Evolutionary conservation across 2,329 filamentous ascomycete genomes (phyloP).

Genomic region (Neoarthrinium moseri): DNA sequence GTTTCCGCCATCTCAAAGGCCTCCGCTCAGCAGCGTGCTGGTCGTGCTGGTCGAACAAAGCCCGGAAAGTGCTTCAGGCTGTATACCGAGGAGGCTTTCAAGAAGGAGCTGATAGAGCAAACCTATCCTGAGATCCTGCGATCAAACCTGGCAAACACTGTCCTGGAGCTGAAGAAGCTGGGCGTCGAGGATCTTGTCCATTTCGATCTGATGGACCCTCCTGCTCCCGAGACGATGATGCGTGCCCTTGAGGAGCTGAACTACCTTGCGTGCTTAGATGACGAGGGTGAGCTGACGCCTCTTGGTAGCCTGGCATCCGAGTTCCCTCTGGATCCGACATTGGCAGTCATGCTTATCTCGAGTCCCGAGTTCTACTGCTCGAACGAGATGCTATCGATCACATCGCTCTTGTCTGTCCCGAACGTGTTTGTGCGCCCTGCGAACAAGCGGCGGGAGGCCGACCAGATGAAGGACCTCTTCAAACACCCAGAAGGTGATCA

Average conservation of each 20-base stretch:
- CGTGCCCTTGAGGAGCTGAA: slow-evolving; percentile 95
- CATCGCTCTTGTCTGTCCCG: slow-evolving; percentile 88
- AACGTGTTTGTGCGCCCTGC: slow-evolving; percentile 91
- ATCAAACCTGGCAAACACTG: slow-evolving; percentile 92
- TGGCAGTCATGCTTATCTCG: slow-evolving; percentile 97
- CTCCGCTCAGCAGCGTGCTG: slow-evolving; percentile 93
- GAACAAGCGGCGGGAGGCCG: slow-evolving; percentile 81
- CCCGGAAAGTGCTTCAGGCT: slow-evolving; percentile 98
- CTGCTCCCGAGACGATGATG: slow-evolving; percentile 97
- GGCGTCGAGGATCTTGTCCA: slow-evolving; percentile 94
- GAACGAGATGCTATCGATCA: slow-evolving; percentile 95
- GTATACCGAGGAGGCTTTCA: slow-evolving; percentile 94
- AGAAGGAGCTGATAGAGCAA: slow-evolving; percentile 96
- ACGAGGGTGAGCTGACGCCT: slow-evolving; percentile 88
- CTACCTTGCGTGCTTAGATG: slow-evolving; percentile 93
- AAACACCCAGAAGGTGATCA: slow-evolving; percentile 93
- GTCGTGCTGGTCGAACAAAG: slow-evolving; percentile 97
- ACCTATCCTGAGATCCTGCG: slow-evolving; percentile 95
- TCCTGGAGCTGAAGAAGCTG: slow-evolving; percentile 95
- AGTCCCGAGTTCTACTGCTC: slow-evolving; percentile 98
- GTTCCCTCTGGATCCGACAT: slow-evolving; percentile 88
- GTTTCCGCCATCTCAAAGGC: slow-evolving; percentile 98
- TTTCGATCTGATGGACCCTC: slow-evolving; percentile 98
- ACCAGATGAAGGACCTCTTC: slow-evolving; percentile 96
- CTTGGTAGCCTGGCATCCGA: slow-evolving; percentile 88